Base-by-base conservation (phyloP, 1,284 basidiomycete genomes). In the Ganoderma lingzhi region DNA sequence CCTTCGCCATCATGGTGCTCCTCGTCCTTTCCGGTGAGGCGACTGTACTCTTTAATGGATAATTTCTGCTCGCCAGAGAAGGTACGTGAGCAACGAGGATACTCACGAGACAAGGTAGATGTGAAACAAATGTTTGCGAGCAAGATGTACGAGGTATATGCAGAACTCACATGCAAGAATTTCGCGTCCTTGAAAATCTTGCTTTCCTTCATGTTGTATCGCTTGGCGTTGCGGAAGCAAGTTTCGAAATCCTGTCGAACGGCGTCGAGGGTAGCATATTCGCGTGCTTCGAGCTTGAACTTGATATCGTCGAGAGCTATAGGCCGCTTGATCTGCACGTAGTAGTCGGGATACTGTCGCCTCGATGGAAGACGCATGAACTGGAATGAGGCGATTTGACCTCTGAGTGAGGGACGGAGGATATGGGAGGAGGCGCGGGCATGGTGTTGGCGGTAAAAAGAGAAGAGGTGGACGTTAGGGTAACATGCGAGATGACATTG, bases 341-440 rank as follows among this genome's bases (percentile, higher is more conserved):
- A 98, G 82, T 98, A 98, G 84, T 97, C 96, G n/a, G 96, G 91
- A 80, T 97, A 96, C 70, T 87, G 84, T 67, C 88, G 87, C 79
- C 90, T 91, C 66, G 91, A 88, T 8, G 96, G 96, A 73, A 94
- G 87, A 69, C 87, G 86, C 77, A 93, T 80, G 81, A 98, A 98
- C 75, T 91, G 90, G 66, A 84, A 78, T 19, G 93, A 87, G 64
- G 96, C 85, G 62, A 84, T 81, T 68, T 91, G 86, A 68, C 90
- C 92, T 70, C 91, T 93, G 75, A 35, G 39, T 62, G 74, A 63
- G 73, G 65, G 48, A 19, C 55, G n/a, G 41, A 23, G 28, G 19
- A 37, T 44, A 64, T 37, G 62, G 39, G 65, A 35, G 62, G 35
- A 15, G 61, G 51, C 56, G 53, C 14, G 65, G n/a, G 35, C 65